phyloP scores from a whole-genome alignment of 1,139 yeast genomes.

The Kodamaea sp. region DNA sequence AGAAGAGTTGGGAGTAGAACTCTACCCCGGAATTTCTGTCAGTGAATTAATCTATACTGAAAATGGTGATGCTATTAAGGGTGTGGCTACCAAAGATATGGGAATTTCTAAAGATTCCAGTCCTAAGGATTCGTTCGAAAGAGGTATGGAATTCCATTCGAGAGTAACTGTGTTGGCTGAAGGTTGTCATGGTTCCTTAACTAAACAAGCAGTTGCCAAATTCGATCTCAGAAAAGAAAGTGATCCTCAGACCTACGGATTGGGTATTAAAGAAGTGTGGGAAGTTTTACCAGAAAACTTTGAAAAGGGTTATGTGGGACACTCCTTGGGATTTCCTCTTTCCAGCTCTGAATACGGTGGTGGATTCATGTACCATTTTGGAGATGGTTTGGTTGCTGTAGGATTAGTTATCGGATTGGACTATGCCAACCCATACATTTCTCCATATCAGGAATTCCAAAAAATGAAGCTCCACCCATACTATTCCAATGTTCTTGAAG shows the following conservation, averaged over 20 bases:
- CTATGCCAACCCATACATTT: conserved; percentile 88
- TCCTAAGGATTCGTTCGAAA: conserved; percentile 80
- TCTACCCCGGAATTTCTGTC: conserved; percentile 92
- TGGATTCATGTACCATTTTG: conserved; percentile 95
- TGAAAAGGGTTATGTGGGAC: conserved; percentile 79
- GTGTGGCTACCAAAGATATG: conserved; percentile 92
- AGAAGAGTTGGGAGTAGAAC: conserved; percentile 89
- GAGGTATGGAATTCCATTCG: conserved; percentile 97
- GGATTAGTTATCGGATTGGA: conserved; percentile 93
- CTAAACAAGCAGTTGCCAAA: conserved; percentile 72
- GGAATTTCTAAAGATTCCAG: conserved; percentile 75
- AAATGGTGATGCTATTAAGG: conserved; percentile 64
- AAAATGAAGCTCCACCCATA: conserved; percentile 89
- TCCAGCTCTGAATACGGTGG: conserved; percentile 82
- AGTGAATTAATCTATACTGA: conserved; percentile 68
- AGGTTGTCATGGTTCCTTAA: conserved; percentile 94
- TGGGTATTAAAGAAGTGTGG: conserved; percentile 97
- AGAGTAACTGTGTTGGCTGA: conserved; percentile 87
- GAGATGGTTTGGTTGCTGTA: conserved; percentile 85
- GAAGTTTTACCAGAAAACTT: conserved; percentile 86
- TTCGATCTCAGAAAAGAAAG: conserved; percentile 65
- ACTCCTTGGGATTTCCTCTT: conserved; percentile 89
- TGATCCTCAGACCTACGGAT: conserved; percentile 87
- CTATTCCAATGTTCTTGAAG: conserved; percentile 71
- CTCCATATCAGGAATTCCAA: conserved; percentile 96